Evolutionary conservation across 2,329 filamentous ascomycete genomes (phyloP).

Genomic region (Pestalotiopsis fici): DNA sequence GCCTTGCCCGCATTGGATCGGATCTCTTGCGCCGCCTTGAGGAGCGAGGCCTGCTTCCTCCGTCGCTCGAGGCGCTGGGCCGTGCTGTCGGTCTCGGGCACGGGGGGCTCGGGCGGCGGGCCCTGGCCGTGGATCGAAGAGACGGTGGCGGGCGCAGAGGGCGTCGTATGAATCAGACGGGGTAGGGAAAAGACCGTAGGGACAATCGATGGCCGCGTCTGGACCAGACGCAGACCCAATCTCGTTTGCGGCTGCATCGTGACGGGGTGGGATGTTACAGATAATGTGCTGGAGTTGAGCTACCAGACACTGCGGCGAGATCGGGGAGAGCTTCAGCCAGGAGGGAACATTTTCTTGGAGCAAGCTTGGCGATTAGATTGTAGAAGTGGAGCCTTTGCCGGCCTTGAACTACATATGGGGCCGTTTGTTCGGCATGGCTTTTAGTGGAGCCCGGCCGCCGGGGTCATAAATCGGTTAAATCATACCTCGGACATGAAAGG

Average conservation of each 20-base stretch:
- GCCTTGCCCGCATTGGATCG: constrained; percentile 32
- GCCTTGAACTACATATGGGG: neutral
- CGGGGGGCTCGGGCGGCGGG: constrained; percentile 59
- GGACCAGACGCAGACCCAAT: constrained; percentile 38
- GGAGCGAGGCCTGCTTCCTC: constrained; percentile 54
- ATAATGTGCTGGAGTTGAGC: constrained; percentile 5
- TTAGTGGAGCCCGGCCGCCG: neutral
- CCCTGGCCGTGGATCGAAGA: constrained; percentile 56
- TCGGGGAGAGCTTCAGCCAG: neutral
- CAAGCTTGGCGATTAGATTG: constrained; percentile 2
- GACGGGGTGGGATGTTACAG: neutral
- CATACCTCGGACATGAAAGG: too few species aligned
- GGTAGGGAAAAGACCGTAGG: constrained; percentile 19
- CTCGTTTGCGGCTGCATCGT: constrained; percentile 43
- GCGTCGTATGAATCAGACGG: constrained; percentile 34
- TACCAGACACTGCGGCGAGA: neutral
- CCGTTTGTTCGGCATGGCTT: neutral
- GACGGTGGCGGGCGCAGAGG: constrained; percentile 44
- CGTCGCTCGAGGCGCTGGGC: constrained; percentile 48
- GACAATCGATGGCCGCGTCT: constrained; percentile 23
- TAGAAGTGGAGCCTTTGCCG: neutral
- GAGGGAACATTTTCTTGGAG: neutral
- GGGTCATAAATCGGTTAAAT: neutral
- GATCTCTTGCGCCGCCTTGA: constrained; percentile 52
- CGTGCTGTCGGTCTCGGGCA: constrained; percentile 38